Conservation (phyloP, 2,329 filamentous ascomycete species). For the Verticillium nonalfalfae region DNA sequence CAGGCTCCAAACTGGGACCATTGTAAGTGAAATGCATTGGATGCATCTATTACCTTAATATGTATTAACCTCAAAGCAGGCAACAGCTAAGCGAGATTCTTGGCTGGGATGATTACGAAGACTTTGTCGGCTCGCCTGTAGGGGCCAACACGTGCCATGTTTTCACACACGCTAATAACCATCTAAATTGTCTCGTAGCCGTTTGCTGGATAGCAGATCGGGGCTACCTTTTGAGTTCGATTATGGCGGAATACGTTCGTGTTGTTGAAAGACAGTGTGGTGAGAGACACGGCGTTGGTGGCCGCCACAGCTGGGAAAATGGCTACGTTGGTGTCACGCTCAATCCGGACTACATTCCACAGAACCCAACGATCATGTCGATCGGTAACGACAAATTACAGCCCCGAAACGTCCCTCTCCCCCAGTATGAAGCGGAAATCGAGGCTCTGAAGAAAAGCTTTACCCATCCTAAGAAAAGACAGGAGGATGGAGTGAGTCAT, state of each 20-base stretch:
- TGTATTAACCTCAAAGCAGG: not conserved
- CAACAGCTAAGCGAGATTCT: not conserved
- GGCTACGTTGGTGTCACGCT: not conserved
- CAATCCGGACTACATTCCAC: not conserved
- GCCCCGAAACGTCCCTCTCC: not conserved
- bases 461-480: not conserved
- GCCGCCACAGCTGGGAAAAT: not conserved
- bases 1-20: not conserved
- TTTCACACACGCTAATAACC: not conserved
- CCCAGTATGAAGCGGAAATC: not conserved
- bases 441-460: not conserved
- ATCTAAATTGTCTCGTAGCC: not conserved
- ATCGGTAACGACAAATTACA: not conserved
- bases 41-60: no score
- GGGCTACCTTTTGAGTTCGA: not conserved
- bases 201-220: not conserved
- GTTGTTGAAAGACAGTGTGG: not conserved
- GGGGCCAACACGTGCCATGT: not conserved
- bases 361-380: not conserved
- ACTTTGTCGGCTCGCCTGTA: not conserved
- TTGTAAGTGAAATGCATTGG: not conserved
- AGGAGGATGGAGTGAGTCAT: not conserved
- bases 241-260: not conserved
- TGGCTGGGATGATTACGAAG: not conserved
- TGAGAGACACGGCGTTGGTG: not conserved